Conservation (phyloP, 1,284 basidiomycete genomes). For the Malassezia obtusa region DNA sequence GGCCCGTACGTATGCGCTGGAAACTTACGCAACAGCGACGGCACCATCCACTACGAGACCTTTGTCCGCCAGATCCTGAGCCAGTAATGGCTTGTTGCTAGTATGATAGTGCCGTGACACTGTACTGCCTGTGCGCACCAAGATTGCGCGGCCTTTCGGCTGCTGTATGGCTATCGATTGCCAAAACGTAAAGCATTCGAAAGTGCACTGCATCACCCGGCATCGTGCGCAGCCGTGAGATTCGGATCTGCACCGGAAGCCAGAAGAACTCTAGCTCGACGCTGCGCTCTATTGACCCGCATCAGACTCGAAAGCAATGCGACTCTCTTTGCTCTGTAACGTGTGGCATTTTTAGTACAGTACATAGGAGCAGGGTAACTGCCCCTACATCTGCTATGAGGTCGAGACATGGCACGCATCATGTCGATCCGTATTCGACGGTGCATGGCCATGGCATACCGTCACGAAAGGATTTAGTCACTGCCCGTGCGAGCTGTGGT, state of each 20-base stretch:
- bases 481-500: conserved; percentile 15
- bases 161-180: too few species aligned
- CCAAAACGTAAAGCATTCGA: too few species aligned
- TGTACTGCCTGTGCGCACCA: neutral
- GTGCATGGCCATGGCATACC: neutral
- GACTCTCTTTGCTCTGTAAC: neutral
- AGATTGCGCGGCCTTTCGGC: too few species aligned
- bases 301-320: too few species aligned
- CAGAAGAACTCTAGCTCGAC: too few species aligned
- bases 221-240: too few species aligned
- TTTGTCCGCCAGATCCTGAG: conserved; percentile 78
- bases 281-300: too few species aligned
- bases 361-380: neutral
- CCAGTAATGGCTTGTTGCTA: conserved; percentile 27
- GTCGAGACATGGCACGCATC: neutral
- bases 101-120: too few species aligned
- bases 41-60: conserved; percentile 93
- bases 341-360: conserved; percentile 3
- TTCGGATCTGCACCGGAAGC: too few species aligned
- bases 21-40: conserved; percentile 59
- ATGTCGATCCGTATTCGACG: neutral
- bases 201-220: too few species aligned
- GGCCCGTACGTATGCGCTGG: conserved; percentile 58
- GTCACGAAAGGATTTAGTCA: conserved; percentile 6
- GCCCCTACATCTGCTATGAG: conserved; percentile 7